Evolutionary conservation across 805 yeast genomes (phyloP), one percentile per base, ranked within the genome.

Genomic region (Starmerella khaoyaiensis): DNA sequence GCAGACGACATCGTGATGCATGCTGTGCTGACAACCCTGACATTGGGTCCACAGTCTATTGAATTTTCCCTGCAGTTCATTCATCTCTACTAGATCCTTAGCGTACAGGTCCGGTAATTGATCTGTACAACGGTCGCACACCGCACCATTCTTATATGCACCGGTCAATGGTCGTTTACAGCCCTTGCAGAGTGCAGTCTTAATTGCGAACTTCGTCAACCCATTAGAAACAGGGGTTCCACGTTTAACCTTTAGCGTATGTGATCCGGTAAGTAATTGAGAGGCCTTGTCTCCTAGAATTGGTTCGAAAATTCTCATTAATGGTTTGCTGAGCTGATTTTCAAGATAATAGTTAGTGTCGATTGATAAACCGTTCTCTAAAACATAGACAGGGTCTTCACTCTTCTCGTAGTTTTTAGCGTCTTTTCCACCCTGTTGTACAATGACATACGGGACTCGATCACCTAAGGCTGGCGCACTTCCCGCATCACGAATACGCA

Each of bases 381-480:
- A 64, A 1, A 86, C 98, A 49, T 73, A 90, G 22, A 87, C 61
- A 2, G 99, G 99, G 54, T 90, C 99, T 58, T 90, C 99, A 1
- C 96, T 86, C 59, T 90, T 84, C 49, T 87, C 94, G 59, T 86
- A 93, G 45, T 86, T 79, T 55, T 83, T 86, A 5, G 22, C 35
- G 33, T 64, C 74, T 40, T 82, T 80, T 35, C 82, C 76, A 4
- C 82, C 77, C 0, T 87, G 75, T 52, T 74, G 72, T 48, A 81
- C 78, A 41, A 90, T 86, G 24, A 90, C 98, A 55, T 87, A 90
- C 5, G 97, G 97, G 22, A 90, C 97, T 61, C 99, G 80, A 56
- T 90, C 99, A 40, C 99, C 99, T 33, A 90, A 69, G 10, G 83
- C 75, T 3, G 98, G 98, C 1, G 98, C 98, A 6, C 93, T 79